These are phyloP conservation scores for Neonectria hederae DNA, from an alignment of 2,329 filamentous ascomycete genomes.

Conservation along the genomic window DNA sequence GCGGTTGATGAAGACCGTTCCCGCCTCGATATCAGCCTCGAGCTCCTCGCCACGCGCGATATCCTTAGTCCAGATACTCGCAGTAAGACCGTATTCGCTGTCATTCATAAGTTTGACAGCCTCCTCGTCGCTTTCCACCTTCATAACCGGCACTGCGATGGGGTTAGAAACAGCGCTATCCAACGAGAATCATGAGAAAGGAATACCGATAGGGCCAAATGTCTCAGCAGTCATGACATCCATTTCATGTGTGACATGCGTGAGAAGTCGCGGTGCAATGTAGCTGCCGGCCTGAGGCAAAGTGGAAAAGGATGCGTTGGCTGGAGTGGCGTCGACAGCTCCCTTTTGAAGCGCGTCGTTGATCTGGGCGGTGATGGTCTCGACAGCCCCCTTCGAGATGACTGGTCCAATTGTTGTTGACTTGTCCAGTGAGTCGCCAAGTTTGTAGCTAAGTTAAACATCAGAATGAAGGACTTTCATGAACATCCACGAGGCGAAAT, in stretches of 20 bases:
- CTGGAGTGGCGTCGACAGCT: constrained; percentile 83
- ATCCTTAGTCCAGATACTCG: constrained; percentile 97
- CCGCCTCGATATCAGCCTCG: constrained; percentile 84
- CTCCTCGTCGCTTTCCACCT: constrained; percentile 82
- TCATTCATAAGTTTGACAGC: constrained; percentile 91
- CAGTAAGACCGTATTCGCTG: constrained; percentile 91
- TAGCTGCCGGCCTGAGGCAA: constrained; percentile 83
- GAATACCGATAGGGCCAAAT: constrained; percentile 72
- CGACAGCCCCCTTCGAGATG: constrained; percentile 80
- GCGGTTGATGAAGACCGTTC: constrained; percentile 95
- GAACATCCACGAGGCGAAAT: background rate
- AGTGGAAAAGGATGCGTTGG: constrained; percentile 78
- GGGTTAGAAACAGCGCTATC: background rate
- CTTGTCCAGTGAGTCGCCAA: constrained; percentile 86
- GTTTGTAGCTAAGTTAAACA: constrained; percentile 64
- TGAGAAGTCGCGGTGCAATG: constrained; percentile 84
- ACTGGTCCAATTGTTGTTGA: constrained; percentile 88
- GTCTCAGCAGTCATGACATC: constrained; percentile 92
- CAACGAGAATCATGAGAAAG: too few relatives aligned
- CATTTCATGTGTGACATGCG: constrained; percentile 83
- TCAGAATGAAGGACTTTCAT: background rate
- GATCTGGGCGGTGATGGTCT: constrained; percentile 80
- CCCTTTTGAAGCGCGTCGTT: constrained; percentile 84
- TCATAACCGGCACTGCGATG: constrained; percentile 83
- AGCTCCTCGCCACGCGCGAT: constrained; percentile 77